phyloP scores from a whole-genome alignment of 2,329 filamentous ascomycete species.

The Talaromyces sp. region DNA sequence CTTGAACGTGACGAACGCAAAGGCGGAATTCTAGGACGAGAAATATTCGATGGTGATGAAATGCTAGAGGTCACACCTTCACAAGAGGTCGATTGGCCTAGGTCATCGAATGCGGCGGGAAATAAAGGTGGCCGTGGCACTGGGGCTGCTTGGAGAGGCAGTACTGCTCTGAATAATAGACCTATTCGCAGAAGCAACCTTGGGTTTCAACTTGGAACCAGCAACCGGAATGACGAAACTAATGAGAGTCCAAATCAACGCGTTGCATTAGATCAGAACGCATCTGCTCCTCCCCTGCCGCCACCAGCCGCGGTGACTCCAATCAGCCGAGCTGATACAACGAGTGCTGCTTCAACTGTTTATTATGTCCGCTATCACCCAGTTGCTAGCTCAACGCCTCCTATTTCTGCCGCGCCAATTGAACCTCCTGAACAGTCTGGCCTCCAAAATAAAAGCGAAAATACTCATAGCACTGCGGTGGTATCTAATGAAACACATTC shows the following conservation, averaged over 20 bases:
- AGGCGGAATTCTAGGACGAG: constrained; percentile 83
- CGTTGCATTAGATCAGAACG: constrained; percentile 17
- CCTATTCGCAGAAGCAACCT: constrained; percentile 37
- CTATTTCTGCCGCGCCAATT: constrained; percentile 26
- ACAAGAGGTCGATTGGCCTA: constrained; percentile 53
- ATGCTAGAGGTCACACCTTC: constrained; percentile 71
- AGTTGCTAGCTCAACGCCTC: constrained; percentile 47
- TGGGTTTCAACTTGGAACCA: constrained; percentile 26
- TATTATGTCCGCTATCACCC: constrained; percentile 63
- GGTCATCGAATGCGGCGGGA: constrained; percentile 34
- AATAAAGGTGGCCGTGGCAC: constrained; percentile 32
- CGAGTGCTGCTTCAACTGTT: constrained; percentile 61
- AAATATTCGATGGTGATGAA: constrained; percentile 91
- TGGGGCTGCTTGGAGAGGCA: constrained; percentile 39
- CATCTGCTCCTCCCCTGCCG: constrained; percentile 35
- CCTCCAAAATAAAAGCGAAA: constrained; percentile 24
- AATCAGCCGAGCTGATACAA: constrained; percentile 59
- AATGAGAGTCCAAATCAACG: constrained; percentile 19
- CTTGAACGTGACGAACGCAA: constrained; percentile 90
- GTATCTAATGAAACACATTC: not conserved
- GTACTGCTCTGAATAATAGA: constrained; percentile 36
- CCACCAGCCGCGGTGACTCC: constrained; percentile 53
- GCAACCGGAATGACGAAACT: constrained; percentile 21
- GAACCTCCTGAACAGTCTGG: constrained; percentile 22
- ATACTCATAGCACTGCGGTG: not conserved